Base-by-base conservation (phyloP, 2,329 filamentous ascomycete genomes). In the Aspergillus sp. region DNA sequence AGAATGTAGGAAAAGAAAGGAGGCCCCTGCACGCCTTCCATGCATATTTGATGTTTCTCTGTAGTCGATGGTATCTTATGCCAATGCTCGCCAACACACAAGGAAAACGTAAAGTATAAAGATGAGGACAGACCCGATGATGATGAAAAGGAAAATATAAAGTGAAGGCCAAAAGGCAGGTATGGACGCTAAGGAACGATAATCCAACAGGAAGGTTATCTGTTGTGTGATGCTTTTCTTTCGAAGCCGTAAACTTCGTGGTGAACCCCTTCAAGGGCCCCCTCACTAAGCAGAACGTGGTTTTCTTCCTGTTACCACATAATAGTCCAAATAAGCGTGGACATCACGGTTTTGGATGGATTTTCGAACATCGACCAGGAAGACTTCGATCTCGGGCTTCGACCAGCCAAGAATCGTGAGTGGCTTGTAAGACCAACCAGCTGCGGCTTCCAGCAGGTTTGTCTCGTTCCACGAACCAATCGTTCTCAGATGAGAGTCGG, bases 381-480 rank as follows among this genome's bases (percentile, higher is more conserved):
- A 79, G 41, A 81, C 78, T 63, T 81, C 79, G 17, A 81, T 79
- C 67, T 81, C 78, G 4, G 76, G 69, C 53, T 78, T 77, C 12
- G 75, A 77, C 79, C 77, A 80, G 2, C 76, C 77, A 38, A 81
- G 65, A 5, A 72, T 69, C 25, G 74, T 68, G 57, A 81, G 75
- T 0, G 78, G 73, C 52, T 79, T 79, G 62, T 80, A 79, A 12
- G 76, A 77, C 70, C 78, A 79, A 17, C 77, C 79, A 2, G 76
- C 72, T 17, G 80, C 55, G 3, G 75, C 78, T 47, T 76, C 73
- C 36, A 81, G 71, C 71, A 81, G 76, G 60, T 83, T 82, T 36
- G 70, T 72, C 61, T 81, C 75, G 64, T 75, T 81, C 74, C 80
- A 84, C 7, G 74, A 72, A n/a, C 84, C 84, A 15, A 84, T 73